phyloP scores from a whole-genome alignment of 495 filamentous ascomycete genomes.

The Lepidopterella palustris region DNA sequence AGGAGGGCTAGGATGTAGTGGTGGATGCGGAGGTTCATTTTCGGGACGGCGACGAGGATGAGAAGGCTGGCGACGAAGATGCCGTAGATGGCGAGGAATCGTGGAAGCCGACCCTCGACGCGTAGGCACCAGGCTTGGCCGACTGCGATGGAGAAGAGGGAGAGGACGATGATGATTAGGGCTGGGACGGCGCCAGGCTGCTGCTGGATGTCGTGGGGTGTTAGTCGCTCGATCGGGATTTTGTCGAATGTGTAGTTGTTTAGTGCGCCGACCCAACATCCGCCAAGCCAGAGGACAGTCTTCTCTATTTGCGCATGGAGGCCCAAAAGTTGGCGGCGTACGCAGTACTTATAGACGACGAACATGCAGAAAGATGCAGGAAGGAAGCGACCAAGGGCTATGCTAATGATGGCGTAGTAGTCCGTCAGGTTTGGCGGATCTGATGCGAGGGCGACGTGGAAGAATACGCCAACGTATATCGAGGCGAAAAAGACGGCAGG shows the following conservation, averaged over 20 bases:
- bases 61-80: constrained; percentile 41
- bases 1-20: constrained; percentile 88
- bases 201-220: constrained; percentile 38
- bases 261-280: constrained; percentile 38
- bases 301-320: constrained; percentile 41
- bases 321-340: constrained; percentile 38
- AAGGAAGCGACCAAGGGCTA: constrained; percentile 38
- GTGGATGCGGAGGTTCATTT: constrained; percentile 84
- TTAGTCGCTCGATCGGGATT: constrained; percentile 41
- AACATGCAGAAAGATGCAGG: constrained; percentile 39
- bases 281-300: constrained; percentile 41
- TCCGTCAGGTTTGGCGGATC: constrained; percentile 37
- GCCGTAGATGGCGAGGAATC: constrained; percentile 53
- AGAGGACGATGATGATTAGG: constrained; percentile 35
- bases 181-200: constrained; percentile 41
- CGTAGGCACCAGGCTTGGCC: constrained; percentile 41
- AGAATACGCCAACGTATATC: constrained; percentile 37
- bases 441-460: constrained; percentile 40
- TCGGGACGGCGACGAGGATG: constrained; percentile 60
- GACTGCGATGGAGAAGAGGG: constrained; percentile 38
- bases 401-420: constrained; percentile 41
- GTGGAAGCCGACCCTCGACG: constrained; percentile 39
- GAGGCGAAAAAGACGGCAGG: constrained; percentile 39
- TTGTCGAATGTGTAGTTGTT: constrained; percentile 45
- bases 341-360: constrained; percentile 38